Evolutionary conservation across 306 rosid species (phyloP), one percentile per base, ranked within the genome.

Genomic region (Biancaea sappan): DNA sequence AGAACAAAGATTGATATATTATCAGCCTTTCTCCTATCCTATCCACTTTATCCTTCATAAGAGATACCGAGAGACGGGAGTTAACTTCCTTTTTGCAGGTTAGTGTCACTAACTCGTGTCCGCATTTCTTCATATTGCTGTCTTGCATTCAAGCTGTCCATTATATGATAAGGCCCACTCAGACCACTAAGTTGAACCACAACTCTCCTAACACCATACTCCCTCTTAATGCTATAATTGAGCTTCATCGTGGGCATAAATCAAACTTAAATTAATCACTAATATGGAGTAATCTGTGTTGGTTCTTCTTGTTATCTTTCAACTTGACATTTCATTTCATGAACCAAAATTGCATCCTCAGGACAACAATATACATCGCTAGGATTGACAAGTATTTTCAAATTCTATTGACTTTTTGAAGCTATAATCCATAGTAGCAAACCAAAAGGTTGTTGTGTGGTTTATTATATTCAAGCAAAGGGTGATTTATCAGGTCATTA

Each of bases 1-100:
- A 50, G 19, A 59, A 60, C 38, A 50, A 57, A 26, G 40, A 57
- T 57, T 75, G 28, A 21, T 12, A 50, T 48, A 52, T 40, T 52
- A 59, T 69, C 38, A 41, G 67, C 43, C 62, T n/a, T 75, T 35
- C 69, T 67, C 67, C 38, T 52, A 59, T 59, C 58, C 53, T 54
- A 48, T 59, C 71, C 32, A 50, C 54, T 1, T 48, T 18, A 4
- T 48, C 22, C 3, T 6, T 18, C 54, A 5, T 11, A 0, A 0
- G 16, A 12, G 12, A 41, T 2, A 41, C 16, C 1, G 10, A 1
- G 16, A 41, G 14, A n/a, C n/a, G n/a, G n/a, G n/a, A n/a, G n/a
- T n/a, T n/a, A n/a, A n/a, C n/a, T n/a, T 41, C 12, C 46, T 41
- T 1, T 12, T 41, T 41, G 46, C 46, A 52, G 22, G 26, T 21